phyloP scores from a whole-genome alignment of 768 basidiomycete genomes.

The Suillus weaverae region DNA sequence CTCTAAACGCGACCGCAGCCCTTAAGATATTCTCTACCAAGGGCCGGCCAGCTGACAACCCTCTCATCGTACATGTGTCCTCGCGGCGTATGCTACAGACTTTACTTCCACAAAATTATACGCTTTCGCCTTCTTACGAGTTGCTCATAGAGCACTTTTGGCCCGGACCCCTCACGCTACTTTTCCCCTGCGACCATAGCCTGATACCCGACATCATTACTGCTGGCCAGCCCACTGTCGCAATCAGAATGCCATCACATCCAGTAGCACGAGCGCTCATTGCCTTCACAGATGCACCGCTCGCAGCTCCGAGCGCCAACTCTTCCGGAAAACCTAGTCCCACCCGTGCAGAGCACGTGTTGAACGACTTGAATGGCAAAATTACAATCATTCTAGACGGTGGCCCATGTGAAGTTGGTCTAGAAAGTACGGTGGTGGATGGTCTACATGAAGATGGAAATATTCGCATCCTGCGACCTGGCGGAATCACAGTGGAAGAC shows the following conservation, averaged over 20 bases:
- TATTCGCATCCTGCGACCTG: conserved; percentile 84
- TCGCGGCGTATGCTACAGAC: conserved; percentile 76
- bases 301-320: conserved; percentile 96
- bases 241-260: conserved; percentile 93
- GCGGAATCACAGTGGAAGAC: conserved; percentile 90
- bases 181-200: conserved; percentile 74
- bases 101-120: conserved; percentile 68
- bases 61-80: conserved; percentile 95
- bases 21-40: conserved; percentile 83
- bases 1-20: conserved; percentile 63
- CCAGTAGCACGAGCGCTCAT: conserved; percentile 91
- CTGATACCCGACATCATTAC: conserved; percentile 76
- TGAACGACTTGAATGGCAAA: conserved; percentile 73
- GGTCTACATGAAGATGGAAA: conserved; percentile 74
- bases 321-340: conserved; percentile 93
- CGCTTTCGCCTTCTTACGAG: conserved; percentile 63
- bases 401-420: conserved; percentile 84
- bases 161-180: conserved; percentile 91
- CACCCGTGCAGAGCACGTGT: conserved; percentile 84
- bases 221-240: conserved; percentile 78
- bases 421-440: conserved; percentile 96
- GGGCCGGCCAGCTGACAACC: conserved; percentile 93
- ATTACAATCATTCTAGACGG: conserved; percentile 85
- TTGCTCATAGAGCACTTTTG: conserved; percentile 82
- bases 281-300: conserved; percentile 64